These are phyloP conservation scores for Drechslera avenae DNA, from an alignment of 2,329 filamentous ascomycete genomes.

Conservation along the genomic window DNA sequence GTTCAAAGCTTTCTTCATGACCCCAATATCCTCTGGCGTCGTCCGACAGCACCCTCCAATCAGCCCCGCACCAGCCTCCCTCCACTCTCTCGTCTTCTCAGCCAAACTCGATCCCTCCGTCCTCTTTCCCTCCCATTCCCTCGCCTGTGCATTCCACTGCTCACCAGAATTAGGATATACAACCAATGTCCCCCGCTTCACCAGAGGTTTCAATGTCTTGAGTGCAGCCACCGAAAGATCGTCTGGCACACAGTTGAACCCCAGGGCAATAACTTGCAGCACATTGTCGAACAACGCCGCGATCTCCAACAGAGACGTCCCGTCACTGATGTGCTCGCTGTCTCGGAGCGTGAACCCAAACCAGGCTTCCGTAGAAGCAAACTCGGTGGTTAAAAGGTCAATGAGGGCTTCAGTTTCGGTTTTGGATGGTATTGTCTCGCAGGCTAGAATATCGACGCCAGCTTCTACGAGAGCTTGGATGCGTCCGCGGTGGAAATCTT, in stretches of 20 bases:
- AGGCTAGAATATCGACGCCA: slow-evolving; percentile 52
- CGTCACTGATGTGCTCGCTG: slow-evolving; percentile 49
- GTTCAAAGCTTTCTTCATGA: slow-evolving; percentile 36
- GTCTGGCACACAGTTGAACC: slow-evolving; percentile 53
- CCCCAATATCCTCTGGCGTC: slow-evolving; percentile 49
- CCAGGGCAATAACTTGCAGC: slow-evolving; percentile 49
- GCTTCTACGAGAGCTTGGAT: slow-evolving; percentile 50
- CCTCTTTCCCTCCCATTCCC: slow-evolving; percentile 43
- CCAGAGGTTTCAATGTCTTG: slow-evolving; percentile 34
- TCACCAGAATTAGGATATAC: slow-evolving; percentile 57
- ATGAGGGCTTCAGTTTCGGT: slow-evolving; percentile 49
- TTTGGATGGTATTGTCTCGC: slow-evolving; percentile 53
- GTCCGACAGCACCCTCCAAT: slow-evolving; percentile 57
- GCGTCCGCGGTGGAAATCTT: slow-evolving; percentile 52
- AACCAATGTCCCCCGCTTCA: slow-evolving; percentile 42
- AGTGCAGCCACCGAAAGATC: slow-evolving; percentile 44
- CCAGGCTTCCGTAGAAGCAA: slow-evolving; percentile 47
- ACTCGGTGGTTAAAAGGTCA: slow-evolving; percentile 48
- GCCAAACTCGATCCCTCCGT: slow-evolving; percentile 30
- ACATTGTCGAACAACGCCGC: slow-evolving; percentile 33
- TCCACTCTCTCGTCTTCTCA: slow-evolving; percentile 42
- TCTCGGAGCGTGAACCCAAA: slow-evolving; percentile 51
- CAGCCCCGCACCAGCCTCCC: slow-evolving; percentile 47
- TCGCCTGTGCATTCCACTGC: slow-evolving; percentile 50
- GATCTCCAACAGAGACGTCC: slow-evolving; percentile 46